Base-by-base conservation (phyloP, 352 stramenopile species). In the Pythium rishiriense region DNA sequence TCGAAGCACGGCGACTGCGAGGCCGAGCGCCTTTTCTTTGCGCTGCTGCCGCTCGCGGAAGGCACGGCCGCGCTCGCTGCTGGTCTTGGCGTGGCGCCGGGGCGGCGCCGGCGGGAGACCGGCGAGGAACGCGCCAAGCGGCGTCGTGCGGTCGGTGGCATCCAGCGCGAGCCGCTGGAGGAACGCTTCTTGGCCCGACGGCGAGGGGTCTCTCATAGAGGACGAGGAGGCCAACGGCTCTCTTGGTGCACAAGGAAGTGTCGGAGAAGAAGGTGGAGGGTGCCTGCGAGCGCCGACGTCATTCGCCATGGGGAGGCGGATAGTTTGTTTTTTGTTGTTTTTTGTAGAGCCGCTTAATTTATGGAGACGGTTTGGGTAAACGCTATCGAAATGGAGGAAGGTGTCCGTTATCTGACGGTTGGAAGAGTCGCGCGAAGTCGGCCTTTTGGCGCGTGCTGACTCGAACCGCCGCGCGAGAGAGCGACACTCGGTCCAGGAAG, bases 21-120 rank as follows among this genome's bases (percentile, higher is more conserved):
- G 17, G 10, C 35, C 42, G n/a, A 68, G 45, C 26, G 57, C 52
- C 8, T 52, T 29, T 22, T 62, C 52, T 26, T 14, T 37, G 21
- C 33, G 37, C 22, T 28, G 61, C 17, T 47, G 53, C 4, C 43
- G n/a, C 45, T 48, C 51, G 19, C 53, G 61, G 31, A 62, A 68
- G 15, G 41, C 61, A 12, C 49, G 51, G 21, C 61, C 61, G n/a
- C 61, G 61, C 39, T 68, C 42, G 37, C 52, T 62, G 45, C 53
- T 68, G 11, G 51, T 46, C 51, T 57, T 68, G 39, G 60, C 6
- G 19, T 29, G 49, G 21, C 60, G 60, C 42, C 49, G 47, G 33
- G 42, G 39, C n/a, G n/a, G n/a, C 28, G 60, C 22, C 22, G 42
- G 39, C 19, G 60, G 60, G n/a, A 67, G 60, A n/a, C n/a, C 41